Conservation (phyloP, 2,329 filamentous ascomycete genomes). For the Fusarium temperatum region DNA sequence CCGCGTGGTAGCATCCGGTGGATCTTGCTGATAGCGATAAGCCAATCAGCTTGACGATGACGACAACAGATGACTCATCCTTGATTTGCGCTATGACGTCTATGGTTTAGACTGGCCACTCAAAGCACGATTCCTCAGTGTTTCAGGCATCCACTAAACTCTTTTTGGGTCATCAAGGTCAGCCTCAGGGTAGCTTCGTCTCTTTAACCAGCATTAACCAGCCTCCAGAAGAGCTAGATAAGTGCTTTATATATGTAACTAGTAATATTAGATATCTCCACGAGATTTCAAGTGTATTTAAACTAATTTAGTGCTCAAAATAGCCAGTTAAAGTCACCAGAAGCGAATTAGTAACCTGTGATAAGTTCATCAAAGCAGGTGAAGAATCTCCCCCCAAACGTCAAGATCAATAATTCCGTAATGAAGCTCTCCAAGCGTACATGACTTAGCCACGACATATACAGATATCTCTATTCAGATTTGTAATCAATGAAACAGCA, state of each 20-base stretch:
- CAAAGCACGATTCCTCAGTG: background rate
- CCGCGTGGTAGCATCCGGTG: background rate
- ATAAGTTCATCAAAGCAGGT: rapidly evolving
- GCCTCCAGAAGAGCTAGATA: rapidly evolving
- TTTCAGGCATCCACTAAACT: background rate
- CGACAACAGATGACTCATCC: background rate
- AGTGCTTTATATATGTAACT: rapidly evolving
- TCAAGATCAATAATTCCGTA: rapidly evolving
- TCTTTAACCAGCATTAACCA: background rate
- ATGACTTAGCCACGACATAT: rapidly evolving
- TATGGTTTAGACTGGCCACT: background rate
- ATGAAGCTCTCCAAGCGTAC: rapidly evolving
- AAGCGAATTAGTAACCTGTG: rapidly evolving
- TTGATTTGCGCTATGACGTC: background rate
- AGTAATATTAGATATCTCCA: rapidly evolving
- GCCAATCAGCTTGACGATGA: background rate
- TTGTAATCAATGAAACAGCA: rapidly evolving
- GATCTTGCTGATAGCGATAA: background rate
- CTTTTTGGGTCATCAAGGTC: background rate
- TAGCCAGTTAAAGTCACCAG: rapidly evolving
- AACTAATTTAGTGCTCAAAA: rapidly evolving
- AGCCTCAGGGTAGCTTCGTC: background rate
- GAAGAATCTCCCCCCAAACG: rapidly evolving
- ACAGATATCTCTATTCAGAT: rapidly evolving
- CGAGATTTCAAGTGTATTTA: rapidly evolving